Evolutionary conservation across 257 asterid species (phyloP).

Genomic region (Agastache rugosa): DNA sequence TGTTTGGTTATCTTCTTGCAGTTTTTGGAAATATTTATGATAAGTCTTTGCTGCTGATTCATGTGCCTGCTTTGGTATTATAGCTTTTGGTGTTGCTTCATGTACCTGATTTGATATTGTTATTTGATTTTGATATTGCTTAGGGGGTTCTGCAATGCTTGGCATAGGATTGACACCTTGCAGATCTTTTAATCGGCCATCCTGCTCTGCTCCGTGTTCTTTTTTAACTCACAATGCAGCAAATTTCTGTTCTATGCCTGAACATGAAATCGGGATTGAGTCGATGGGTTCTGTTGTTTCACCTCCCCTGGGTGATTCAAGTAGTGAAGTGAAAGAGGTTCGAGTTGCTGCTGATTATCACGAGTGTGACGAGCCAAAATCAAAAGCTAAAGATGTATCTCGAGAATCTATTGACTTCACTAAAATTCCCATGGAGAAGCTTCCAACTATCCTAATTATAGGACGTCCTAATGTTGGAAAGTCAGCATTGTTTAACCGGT

Average conservation of each 20-base stretch:
- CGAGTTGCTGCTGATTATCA: constrained; percentile 38
- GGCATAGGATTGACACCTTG: constrained; percentile 33
- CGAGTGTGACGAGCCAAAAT: constrained; percentile 40
- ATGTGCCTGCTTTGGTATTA: no score
- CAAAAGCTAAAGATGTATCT: constrained; percentile 40
- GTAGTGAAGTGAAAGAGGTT: constrained; percentile 42
- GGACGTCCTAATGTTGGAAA: constrained; percentile 99
- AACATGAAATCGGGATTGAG: constrained; percentile 39
- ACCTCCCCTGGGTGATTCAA: constrained; percentile 30
- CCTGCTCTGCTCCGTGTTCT: constrained; percentile 26
- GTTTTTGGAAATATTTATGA: neutral
- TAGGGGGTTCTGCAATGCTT: constrained; percentile 38
- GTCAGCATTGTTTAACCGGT: constrained; percentile 95
- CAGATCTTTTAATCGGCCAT: constrained; percentile 33
- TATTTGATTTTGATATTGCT: constrained; percentile 29
- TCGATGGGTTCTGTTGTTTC: constrained; percentile 42
- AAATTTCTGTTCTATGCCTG: constrained; percentile 48
- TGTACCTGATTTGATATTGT: neutral
- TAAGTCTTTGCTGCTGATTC: no score
- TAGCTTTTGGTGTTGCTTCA: neutral
- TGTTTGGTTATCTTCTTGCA: constrained; percentile 12
- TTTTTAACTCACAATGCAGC: constrained; percentile 36
- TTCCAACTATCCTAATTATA: constrained; percentile 76
- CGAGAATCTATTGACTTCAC: constrained; percentile 73
- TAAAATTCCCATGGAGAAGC: constrained; percentile 69